phyloP scores from a whole-genome alignment of 2,329 filamentous ascomycete genomes.

The Diplodia sapinea region DNA sequence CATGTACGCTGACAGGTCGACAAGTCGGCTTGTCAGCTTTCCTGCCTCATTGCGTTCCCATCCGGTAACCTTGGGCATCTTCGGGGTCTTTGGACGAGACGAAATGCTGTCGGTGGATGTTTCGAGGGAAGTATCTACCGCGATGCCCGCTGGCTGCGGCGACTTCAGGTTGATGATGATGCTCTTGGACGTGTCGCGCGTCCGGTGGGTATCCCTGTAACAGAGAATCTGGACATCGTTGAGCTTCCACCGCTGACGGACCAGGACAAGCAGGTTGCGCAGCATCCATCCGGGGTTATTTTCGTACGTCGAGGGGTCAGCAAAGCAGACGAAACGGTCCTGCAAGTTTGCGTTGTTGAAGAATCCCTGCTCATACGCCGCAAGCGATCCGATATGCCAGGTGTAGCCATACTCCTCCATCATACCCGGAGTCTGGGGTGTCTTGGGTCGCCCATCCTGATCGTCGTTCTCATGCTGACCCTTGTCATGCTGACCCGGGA shows the following conservation, averaged over 20 bases:
- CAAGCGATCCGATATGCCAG: slow-evolving; percentile 80
- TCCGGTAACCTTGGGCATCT: slow-evolving; percentile 87
- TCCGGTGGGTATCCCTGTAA: slow-evolving; percentile 82
- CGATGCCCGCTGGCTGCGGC: slow-evolving; percentile 36
- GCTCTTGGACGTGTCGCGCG: slow-evolving; percentile 80
- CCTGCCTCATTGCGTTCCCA: slow-evolving; percentile 87
- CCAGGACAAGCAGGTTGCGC: slow-evolving; percentile 83
- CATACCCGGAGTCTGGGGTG: slow-evolving; percentile 54
- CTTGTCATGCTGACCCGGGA: neutral
- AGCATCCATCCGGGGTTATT: slow-evolving; percentile 91
- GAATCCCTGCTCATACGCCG: slow-evolving; percentile 83
- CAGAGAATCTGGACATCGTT: slow-evolving; percentile 82
- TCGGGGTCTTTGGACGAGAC: slow-evolving; percentile 44
- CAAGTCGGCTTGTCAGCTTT: slow-evolving; percentile 77
- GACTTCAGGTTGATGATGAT: slow-evolving; percentile 73
- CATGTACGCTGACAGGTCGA: slow-evolving; percentile 90
- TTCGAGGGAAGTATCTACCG: slow-evolving; percentile 34
- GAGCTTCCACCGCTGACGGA: slow-evolving; percentile 80
- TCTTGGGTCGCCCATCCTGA: slow-evolving; percentile 38
- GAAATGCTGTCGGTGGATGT: neutral
- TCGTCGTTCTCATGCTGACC: slow-evolving; percentile 33
- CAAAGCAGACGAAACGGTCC: slow-evolving; percentile 84
- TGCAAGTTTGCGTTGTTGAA: slow-evolving; percentile 74
- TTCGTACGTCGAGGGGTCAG: slow-evolving; percentile 88
- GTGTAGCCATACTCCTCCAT: slow-evolving; percentile 66